A percentile compares a stretch with the other conserved stretches of the same genome.
phyloP scores from a whole-genome alignment of 352 stramenopile species.

The Pythium brassicae region DNA sequence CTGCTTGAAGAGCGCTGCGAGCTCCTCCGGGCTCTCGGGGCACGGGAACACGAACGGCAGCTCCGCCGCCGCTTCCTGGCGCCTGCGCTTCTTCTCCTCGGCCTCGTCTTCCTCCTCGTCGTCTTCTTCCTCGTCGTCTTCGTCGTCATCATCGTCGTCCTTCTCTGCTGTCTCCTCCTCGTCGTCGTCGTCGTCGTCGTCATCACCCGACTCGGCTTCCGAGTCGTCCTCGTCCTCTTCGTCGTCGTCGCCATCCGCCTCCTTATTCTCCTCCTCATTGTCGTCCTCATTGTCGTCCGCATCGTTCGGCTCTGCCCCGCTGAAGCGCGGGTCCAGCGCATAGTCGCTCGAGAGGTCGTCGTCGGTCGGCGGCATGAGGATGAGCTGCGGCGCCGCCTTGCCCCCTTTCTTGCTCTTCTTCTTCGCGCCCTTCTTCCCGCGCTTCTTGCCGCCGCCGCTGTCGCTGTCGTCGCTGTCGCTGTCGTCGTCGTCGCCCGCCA shows the following conservation, averaged over 20 bases:
- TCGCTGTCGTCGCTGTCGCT: conserved; percentile 67
- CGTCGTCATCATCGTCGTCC: conserved; percentile 51
- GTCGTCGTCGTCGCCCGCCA: conserved; percentile 89
- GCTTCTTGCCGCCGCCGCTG: conserved; percentile 41
- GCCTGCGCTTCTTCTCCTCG: conserved; percentile 45
- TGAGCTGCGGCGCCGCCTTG: conserved; percentile 34
- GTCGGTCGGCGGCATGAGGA: conserved; percentile 80
- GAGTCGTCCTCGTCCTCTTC: conserved; percentile 36
- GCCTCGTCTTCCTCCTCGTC: conserved; percentile 53
- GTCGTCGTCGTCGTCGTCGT: conserved; percentile 56
- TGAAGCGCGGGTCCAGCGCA: conserved; percentile 58
- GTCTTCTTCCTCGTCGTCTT: conserved; percentile 81
- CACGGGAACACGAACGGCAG: conserved; percentile 96
- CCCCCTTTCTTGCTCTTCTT: conserved; percentile 30
- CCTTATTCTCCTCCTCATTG: conserved; percentile 22
- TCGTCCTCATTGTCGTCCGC: conserved; percentile 21
- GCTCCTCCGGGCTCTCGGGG: conserved; percentile 87
- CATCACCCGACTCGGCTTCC: conserved; percentile 65
- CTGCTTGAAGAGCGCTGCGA: conserved; percentile 86
- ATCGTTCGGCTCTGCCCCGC: conserved; percentile 37
- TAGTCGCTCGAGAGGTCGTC: conserved; percentile 90
- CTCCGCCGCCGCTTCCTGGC: conserved; percentile 46
- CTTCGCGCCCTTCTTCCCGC: conserved; percentile 27
- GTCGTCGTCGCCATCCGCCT: conserved; percentile 29
- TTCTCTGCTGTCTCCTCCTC: conserved; percentile 48